These are phyloP conservation scores for Pleurozium schreberi DNA, from an alignment of 225 moss, liverwort and hornwort species.

Conservation along the genomic window DNA sequence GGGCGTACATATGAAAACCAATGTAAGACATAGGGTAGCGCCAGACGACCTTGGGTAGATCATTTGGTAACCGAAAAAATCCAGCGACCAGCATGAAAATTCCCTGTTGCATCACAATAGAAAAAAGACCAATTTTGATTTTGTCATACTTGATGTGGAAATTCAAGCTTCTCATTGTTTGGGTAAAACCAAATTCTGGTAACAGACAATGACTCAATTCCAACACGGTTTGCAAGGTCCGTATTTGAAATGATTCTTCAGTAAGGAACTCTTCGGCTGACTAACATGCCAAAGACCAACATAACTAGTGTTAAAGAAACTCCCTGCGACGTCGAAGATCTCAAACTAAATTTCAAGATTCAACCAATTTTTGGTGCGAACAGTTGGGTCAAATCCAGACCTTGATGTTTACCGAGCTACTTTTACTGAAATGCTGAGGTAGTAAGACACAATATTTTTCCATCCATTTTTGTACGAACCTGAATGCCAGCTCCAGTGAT, in stretches of 20 bases:
- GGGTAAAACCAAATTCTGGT: background rate
- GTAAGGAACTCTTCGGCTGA: background rate
- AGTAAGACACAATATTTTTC: background rate
- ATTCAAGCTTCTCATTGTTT: background rate
- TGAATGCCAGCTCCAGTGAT: constrained; percentile 54
- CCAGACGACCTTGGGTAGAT: constrained; percentile 42
- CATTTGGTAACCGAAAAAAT: constrained; percentile 40
- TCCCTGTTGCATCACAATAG: constrained; percentile 4
- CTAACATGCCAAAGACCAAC: background rate
- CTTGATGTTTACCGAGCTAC: background rate
- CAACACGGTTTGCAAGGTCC: background rate
- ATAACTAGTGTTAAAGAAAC: background rate
- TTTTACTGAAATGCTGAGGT: background rate
- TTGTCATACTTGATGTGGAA: background rate
- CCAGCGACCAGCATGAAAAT: constrained; percentile 51
- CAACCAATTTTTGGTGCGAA: background rate
- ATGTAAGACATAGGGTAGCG: constrained; percentile 49
- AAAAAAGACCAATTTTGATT: background rate
- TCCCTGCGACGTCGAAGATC: background rate
- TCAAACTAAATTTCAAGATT: background rate
- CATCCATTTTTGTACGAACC: constrained; percentile 8
- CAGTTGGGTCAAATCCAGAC: background rate
- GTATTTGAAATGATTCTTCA: background rate
- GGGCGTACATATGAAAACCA: constrained; percentile 51
- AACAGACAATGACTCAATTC: background rate